Evolutionary conservation across 2,329 filamentous ascomycete species (phyloP), one percentile per base, ranked within the genome.

Genomic region (Calonectria honghensis): DNA sequence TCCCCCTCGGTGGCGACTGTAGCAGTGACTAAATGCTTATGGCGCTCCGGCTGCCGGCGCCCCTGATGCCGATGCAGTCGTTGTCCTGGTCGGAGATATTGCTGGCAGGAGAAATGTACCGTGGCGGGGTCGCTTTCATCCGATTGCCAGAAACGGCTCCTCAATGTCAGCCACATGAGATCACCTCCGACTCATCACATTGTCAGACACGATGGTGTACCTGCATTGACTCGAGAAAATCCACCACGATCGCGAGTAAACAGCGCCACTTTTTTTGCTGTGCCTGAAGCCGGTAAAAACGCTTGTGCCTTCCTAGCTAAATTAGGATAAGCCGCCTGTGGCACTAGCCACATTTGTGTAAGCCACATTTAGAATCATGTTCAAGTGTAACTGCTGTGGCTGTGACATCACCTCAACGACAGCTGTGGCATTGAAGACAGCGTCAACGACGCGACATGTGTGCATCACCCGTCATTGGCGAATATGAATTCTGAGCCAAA

Each of bases 401-500:
- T 48, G 73, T 73, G 71, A 48, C 72, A 50, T 41, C 31, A 35
- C 61, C 61, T 63, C 18, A 35, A 66, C 41, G 14, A 70, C 41
- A 29, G 13, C 24, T 50, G 4, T 59, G 48, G 41, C 59, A 41
- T 54, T 50, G 50, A 45, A n/a, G 29, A 41, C 57, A 37, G 20
- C 18, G 6, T 20, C 37, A 52, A 48, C 72, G 51, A 73, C 79
- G 75, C 75, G 79, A 61, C 61, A 65, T 77, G 72, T 27, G 64
- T 35, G 14, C 59, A 20, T 48, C 31, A 65, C 27, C 31, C 59
- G 50, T 39, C 14, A 41, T 59, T 51, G 31, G 9, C 29, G 50
- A 74, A 61, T 69, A 85, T 85, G 84, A 48, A 74, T 6, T 67
- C 51, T 29, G 72, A 77, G 27, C 50, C 31, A 6, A 85, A 85